A percentile compares a stretch with the other conserved stretches of the same genome.
Evolutionary conservation across 768 basidiomycete species (phyloP).

Genomic region (Chlorophyllum brunneum): DNA sequence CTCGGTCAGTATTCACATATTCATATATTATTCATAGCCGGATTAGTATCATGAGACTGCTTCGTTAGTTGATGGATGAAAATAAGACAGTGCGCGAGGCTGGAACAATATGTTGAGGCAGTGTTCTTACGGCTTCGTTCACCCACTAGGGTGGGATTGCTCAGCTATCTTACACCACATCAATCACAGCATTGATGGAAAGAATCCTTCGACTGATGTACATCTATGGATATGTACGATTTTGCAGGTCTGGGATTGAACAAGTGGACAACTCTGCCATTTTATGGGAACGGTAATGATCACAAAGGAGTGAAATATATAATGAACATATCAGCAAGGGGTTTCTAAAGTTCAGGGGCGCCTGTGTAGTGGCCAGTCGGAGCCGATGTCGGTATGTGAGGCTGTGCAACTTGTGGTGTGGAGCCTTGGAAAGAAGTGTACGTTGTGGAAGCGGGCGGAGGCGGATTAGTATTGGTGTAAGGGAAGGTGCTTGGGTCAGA

Average conservation of each 20-base stretch:
- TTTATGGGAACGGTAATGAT: background rate
- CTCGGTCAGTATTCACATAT: too few species aligned
- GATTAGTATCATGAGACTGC: too few species aligned
- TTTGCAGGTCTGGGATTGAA: too few species aligned
- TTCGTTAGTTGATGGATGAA: too few species aligned
- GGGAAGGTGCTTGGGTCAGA: conserved; percentile 40
- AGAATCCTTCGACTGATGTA: too few species aligned
- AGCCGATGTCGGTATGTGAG: background rate
- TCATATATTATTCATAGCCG: too few species aligned
- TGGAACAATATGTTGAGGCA: too few species aligned
- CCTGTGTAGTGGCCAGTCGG: conserved; percentile 26
- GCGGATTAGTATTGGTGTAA: conserved; percentile 9
- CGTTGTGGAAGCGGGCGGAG: conserved; percentile 16
- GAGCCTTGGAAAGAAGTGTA: conserved; percentile 13
- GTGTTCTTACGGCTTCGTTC: too few species aligned
- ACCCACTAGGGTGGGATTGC: background rate
- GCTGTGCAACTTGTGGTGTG: conserved; percentile 4
- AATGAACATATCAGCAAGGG: background rate
- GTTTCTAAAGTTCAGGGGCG: conserved; percentile 25
- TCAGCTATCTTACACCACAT: background rate
- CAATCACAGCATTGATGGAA: conserved; percentile 3
- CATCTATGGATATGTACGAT: too few species aligned
- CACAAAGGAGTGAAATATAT: background rate
- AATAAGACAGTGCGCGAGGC: too few species aligned
- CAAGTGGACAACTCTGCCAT: too few species aligned